Evolutionary conservation across 2,329 filamentous ascomycete species (phyloP), one percentile per base, ranked within the genome.

Genomic region (Fusarium drepaniforme): DNA sequence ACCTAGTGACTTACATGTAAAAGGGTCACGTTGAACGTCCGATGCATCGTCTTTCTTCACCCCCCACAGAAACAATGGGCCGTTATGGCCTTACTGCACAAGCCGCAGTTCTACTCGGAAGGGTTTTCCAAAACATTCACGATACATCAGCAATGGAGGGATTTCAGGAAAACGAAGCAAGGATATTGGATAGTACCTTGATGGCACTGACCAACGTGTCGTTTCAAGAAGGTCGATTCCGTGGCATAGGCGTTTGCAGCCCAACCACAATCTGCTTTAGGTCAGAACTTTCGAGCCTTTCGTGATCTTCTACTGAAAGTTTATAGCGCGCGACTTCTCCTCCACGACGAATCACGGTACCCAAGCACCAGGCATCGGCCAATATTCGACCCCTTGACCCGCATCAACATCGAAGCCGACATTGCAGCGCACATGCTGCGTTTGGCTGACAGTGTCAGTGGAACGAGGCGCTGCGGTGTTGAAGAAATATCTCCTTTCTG

Each of bases 231-330:
- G 57, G 57, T 28, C 57, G 57, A 8, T 42, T 30, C 23, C 57
- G 57, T 8, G 57, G 57, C n/a, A 60, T 60, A 8, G 57, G 57
- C 11, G 57, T 60, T 23, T 60, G 38, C 38, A 60, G 57, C 18
- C 57, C 57, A 30, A 60, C 57, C 16, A 60, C 57, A 13, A 30
- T 60, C n/a, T 60, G 57, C 37, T 60, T 60, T 18, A 44, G 57
- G 57, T 60, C 25, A 60, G 8, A 21, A 28, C 21, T 28, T 1
- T 2, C 6, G 13, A 23, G 5, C 13, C n/a, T 35, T 21, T 57
- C n/a, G 13, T 9, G 18, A 9, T 13, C 30, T 37, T 46, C 7
- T 23, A 30, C 33, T 42, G 5, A 42, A 4, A 3, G 9, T n/a
- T n/a, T 28, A 38, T n/a, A 60, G 57, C 12, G 57, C 57, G 8